Conservation (phyloP, 116 monocot genomes). For the Papilionanthe hybrid region DNA sequence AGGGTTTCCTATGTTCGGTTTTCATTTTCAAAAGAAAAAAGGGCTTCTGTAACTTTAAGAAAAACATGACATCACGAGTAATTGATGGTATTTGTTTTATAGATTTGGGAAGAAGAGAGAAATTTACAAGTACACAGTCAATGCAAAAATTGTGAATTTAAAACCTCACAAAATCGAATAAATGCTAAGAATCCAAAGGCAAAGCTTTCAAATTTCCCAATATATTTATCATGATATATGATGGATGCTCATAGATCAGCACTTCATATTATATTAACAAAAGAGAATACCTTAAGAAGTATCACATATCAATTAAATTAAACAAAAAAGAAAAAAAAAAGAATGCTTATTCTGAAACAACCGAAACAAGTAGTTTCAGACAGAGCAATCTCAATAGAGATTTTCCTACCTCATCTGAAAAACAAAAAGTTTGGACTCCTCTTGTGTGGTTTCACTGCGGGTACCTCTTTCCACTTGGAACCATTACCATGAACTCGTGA, state of each 20-base stretch:
- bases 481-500: constrained; percentile 56
- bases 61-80: neutral
- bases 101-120: too few species aligned
- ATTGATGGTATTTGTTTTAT: too few species aligned
- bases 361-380: neutral
- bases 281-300: neutral
- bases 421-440: constrained; percentile 50
- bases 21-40: too few species aligned
- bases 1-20: too few species aligned
- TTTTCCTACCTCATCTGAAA: constrained; percentile 29
- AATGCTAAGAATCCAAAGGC: neutral
- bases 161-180: neutral
- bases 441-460: constrained; percentile 45
- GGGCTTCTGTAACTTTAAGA: too few species aligned
- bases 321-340: neutral
- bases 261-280: neutral
- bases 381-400: neutral
- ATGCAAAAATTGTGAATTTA: neutral
- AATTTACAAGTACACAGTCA: neutral
- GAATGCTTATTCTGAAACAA: neutral
- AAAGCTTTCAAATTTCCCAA: neutral
- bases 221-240: neutral
- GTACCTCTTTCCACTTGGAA: constrained; percentile 51
- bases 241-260: neutral
- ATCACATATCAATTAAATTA: neutral